Evolutionary conservation across 371 early-diverging fungal genomes (phyloP).

Genomic region (Phascolomyces articulosus): DNA sequence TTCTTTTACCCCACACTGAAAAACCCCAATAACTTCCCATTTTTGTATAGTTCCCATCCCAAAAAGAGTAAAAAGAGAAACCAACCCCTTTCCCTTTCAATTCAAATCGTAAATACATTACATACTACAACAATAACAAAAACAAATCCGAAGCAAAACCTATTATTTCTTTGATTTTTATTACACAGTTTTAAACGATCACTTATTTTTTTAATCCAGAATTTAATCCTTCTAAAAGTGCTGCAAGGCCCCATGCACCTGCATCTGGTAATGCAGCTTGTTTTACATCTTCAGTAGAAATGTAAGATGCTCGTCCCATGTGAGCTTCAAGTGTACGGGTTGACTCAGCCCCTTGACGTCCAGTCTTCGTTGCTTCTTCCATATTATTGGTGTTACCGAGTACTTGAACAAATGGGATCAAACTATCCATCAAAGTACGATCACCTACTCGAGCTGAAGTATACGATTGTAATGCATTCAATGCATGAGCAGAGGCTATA

Average conservation of each 20-base stretch:
- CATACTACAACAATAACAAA: no score
- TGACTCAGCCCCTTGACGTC: slow-evolving; percentile 55
- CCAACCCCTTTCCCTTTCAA: neutral
- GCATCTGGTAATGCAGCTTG: slow-evolving; percentile 63
- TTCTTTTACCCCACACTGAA: neutral
- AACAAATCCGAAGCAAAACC: no score
- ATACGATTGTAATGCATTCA: slow-evolving; percentile 67
- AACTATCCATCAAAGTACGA: slow-evolving; percentile 79
- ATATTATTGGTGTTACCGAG: slow-evolving; percentile 35
- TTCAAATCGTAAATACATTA: neutral
- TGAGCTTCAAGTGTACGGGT: slow-evolving; percentile 63
- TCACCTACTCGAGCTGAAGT: slow-evolving; percentile 78
- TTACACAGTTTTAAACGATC: no score
- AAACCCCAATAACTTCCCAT: neutral
- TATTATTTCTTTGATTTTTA: no score
- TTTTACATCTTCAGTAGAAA: slow-evolving; percentile 53
- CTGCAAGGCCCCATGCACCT: slow-evolving; percentile 69
- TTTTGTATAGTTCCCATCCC: no score
- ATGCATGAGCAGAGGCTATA: slow-evolving; percentile 48
- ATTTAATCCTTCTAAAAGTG: slow-evolving; percentile 51
- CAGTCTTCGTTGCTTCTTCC: slow-evolving; percentile 56
- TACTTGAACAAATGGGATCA: slow-evolving; percentile 68
- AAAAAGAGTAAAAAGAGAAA: neutral
- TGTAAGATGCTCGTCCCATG: slow-evolving; percentile 76
- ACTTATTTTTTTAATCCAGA: slow-evolving; percentile 1